Evolutionary conservation across 495 filamentous ascomycete species (phyloP).

Genomic region (Penicillium taxi): DNA sequence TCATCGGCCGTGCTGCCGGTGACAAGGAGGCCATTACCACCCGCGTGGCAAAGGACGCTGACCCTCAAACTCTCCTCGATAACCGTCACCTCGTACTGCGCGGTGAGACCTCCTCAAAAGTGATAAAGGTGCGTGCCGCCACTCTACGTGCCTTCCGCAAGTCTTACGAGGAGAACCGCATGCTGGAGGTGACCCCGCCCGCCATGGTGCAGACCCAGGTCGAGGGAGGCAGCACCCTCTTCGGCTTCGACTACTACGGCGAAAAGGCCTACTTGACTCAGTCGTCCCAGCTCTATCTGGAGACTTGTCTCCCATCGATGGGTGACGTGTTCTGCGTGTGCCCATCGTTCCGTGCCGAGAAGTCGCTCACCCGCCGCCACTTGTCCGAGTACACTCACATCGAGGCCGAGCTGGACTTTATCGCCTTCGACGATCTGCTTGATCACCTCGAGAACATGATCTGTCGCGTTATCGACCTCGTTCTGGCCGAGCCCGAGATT

Average conservation of each 20-base stretch:
- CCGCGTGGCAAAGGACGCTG: conserved; percentile 71
- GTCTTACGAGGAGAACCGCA: conserved; percentile 68
- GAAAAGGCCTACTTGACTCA: conserved; percentile 93
- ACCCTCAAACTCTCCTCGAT: conserved; percentile 75
- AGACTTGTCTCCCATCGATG: conserved; percentile 83
- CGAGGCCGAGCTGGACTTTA: conserved; percentile 94
- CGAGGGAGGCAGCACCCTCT: conserved; percentile 91
- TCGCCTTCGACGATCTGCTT: conserved; percentile 89
- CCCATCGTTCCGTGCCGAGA: conserved; percentile 97
- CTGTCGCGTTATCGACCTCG: conserved; percentile 72
- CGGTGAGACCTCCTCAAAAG: conserved; percentile 75
- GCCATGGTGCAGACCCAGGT: conserved; percentile 99
- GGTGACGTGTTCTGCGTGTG: conserved; percentile 97
- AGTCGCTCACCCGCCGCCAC: conserved; percentile 88
- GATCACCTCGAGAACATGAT: conserved; percentile 83
- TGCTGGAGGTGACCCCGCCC: conserved; percentile 82
- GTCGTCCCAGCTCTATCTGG: conserved; percentile 95
- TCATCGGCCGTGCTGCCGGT: conserved; percentile 76
- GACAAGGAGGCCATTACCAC: conserved; percentile 93
- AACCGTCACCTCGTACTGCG: conserved; percentile 87
- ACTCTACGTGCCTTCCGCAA: conserved; percentile 77
- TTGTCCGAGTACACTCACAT: conserved; percentile 95
- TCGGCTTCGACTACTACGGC: conserved; percentile 90
- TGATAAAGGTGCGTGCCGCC: conserved; percentile 86
- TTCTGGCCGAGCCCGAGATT: conserved; percentile 62